Conservation (phyloP, 805 yeast genomes). For the Ogataea minuta region DNA sequence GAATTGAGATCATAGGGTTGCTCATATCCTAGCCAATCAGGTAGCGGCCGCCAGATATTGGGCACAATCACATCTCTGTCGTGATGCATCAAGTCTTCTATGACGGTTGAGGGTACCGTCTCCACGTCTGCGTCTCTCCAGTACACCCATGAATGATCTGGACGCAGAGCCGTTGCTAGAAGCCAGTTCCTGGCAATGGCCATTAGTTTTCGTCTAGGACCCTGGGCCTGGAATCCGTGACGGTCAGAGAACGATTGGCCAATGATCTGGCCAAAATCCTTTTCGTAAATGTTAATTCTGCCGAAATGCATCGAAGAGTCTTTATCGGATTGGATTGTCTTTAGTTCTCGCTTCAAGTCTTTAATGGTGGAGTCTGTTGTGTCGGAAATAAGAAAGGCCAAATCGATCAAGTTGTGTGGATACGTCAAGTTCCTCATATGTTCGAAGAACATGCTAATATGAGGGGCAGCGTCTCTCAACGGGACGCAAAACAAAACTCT, state of each 20-base stretch:
- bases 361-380: conserved; percentile 88
- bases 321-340: conserved; percentile 61
- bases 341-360: conserved; percentile 54
- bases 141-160: conserved; percentile 93
- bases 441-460: conserved; percentile 59
- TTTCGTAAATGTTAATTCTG: conserved; percentile 80
- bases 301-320: conserved; percentile 70
- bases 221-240: conserved; percentile 95
- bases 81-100: conserved; percentile 92
- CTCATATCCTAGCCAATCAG: conserved; percentile 81
- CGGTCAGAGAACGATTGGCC: conserved; percentile 93
- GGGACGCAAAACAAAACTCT: conserved; percentile 57
- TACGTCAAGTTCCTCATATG: conserved; percentile 57
- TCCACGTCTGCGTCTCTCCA: conserved; percentile 99
- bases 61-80: conserved; percentile 94
- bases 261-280: conserved; percentile 89
- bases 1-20: conserved; percentile 84
- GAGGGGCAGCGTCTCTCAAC: conserved; percentile 59
- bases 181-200: conserved; percentile 96
- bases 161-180: conserved; percentile 78
- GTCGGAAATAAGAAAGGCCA: conserved; percentile 85
- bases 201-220: conserved; percentile 92
- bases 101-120: conserved; percentile 74
- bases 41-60: conserved; percentile 90
- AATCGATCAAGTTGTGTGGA: conserved; percentile 54